A percentile compares a stretch with the other conserved stretches of the same genome.
These are phyloP conservation scores for Ocimum tenuiflorum DNA, from an alignment of 257 asterid species.

Conservation along the genomic window DNA sequence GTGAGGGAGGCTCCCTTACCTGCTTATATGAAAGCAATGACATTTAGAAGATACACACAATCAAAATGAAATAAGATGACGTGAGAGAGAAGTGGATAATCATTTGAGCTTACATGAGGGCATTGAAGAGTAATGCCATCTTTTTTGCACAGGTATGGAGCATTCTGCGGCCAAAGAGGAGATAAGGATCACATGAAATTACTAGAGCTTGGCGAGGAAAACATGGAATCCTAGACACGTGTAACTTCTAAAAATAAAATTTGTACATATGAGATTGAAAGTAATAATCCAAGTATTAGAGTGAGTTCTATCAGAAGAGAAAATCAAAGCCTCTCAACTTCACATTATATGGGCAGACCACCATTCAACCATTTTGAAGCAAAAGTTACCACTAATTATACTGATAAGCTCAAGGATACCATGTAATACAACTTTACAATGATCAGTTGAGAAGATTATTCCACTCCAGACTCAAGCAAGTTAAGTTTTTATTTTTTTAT, in stretches of 20 bases:
- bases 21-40: conserved; percentile 22
- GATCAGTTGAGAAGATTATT: neutral
- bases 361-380: too few relatives aligned
- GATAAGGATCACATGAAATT: conserved; percentile 12
- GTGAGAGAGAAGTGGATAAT: neutral
- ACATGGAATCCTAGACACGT: too few relatives aligned
- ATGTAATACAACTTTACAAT: neutral
- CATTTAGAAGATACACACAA: neutral
- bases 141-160: conserved; percentile 84
- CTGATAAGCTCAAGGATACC: neutral
- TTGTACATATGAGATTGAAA: too few relatives aligned
- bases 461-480: neutral
- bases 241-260: too few relatives aligned
- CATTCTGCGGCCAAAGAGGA: conserved; percentile 52
- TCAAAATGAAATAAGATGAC: conserved; percentile 4
- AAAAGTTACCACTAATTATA: too few relatives aligned
- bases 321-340: too few relatives aligned
- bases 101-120: conserved; percentile 57
- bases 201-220: neutral
- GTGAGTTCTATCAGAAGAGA: too few relatives aligned
- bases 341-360: too few relatives aligned
- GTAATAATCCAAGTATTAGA: too few relatives aligned
- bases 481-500: neutral
- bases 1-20: conserved; percentile 88
- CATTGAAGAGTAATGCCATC: conserved; percentile 89